Evolutionary conservation across 1,139 yeast species (phyloP), one percentile per base, ranked within the genome.

Genomic region (Casaregolazyma lundiana): DNA sequence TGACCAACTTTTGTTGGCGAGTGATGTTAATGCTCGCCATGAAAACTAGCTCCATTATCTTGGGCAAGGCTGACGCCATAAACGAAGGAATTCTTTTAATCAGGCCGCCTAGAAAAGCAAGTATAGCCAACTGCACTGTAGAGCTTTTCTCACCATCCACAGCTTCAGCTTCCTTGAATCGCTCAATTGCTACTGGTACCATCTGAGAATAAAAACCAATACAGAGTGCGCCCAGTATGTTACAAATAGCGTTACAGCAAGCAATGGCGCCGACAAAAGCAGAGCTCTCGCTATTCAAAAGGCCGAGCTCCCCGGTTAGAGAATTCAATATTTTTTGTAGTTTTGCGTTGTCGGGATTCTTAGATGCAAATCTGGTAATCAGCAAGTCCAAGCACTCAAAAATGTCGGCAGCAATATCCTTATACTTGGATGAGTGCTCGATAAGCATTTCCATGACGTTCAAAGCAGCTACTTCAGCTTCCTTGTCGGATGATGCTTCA

Each of bases 71-170:
- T 6, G 94, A 79, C 17, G 79, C 72, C 70, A 92, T 77, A 63
- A 92, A 92, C 11, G 88, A 83, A 35, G 98, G 97, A 55, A 94
- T 81, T 58, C 87, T 81, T 65, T 84, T 87, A 44, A 90, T 70
- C 60, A 88, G 73, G 41, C 90, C 77, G 3, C 96, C 81, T 50
- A 87, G 73, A 45, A 92, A 71, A 37, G 87, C 77, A 53, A 88
- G 69, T 15, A 84, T 73, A 0, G 97, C 78, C 61, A 44, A 67
- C 67, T 66, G 67, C 6, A 66, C 59, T n/a, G 58, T 62, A 24
- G 53, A 59, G 5, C 47, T 54, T 8, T 59, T 6, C 4, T 24
- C 32, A 7, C 54, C 47, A 13, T 55, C 58, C 21, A 57, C 63
- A 9, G 50, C 60, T 6, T 50, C 54, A 18, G 50, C 55, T 9